Evolutionary conservation across 2,329 filamentous ascomycete species (phyloP), one percentile per base, ranked within the genome.

Genomic region (Colletotrichum theobromicola): DNA sequence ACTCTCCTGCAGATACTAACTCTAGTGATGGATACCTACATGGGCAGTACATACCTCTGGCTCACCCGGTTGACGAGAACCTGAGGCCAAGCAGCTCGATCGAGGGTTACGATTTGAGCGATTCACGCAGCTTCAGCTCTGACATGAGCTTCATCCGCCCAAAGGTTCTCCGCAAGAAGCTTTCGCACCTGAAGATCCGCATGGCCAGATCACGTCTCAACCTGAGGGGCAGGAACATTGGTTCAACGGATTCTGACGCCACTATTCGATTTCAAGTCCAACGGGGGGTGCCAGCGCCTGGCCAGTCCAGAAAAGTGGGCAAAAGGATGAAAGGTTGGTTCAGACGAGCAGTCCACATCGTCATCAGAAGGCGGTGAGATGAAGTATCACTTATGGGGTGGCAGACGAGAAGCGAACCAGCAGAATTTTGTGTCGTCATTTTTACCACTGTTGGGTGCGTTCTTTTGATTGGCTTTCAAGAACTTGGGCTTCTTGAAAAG

Each of bases 151-250:
- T 66, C 15, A 57, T 64, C 26, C 66, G 62, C 2, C 70, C 74
- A 7, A 37, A 50, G 8, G 34, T 66, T n/a, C 57, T 77, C 16
- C 73, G 67, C 12, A 77, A 77, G 67, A 77, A 77, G 18, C 64
- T 77, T 7, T 77, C 75, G 7, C 60, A 76, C 24, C 26, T 77
- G 28, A 75, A 61, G n/a, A 55, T 74, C 32, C 74, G 74, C 53
- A 64, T 77, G 15, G 66, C 60, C 16, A 67, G 64, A 34, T 76
- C 75, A 46, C 70, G 70, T 9, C 60, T 70, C 18, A 73, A 76
- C n/a, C 28, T 76, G 28, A 64, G 63, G 35, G 60, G 62, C 8
- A 53, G 62, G 18, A 32, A 32, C 18, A 18, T 58, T 35, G 67
- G 21, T 37, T 34, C 67, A 57, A 21, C 24, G 9, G 46, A 70